Percentiles rank a stretch among this genome's conserved stretches.
Evolutionary conservation across 2,329 filamentous ascomycete species (phyloP).

Genomic region (Apiospora koreana): DNA sequence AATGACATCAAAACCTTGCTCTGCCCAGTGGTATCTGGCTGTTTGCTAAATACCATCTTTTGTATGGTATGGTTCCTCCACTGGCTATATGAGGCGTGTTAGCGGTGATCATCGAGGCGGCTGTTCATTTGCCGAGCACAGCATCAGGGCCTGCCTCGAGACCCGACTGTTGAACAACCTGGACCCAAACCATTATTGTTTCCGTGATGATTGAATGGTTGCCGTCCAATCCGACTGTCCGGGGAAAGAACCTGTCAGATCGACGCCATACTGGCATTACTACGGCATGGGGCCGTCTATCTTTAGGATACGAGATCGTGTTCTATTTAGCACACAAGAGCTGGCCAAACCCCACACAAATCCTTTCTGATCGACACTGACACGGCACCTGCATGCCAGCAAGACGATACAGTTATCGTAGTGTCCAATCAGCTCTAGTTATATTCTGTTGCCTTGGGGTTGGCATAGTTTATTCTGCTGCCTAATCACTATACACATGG

Average conservation of each 20-base stretch:
- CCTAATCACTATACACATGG: background rate
- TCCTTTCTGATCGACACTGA: background rate
- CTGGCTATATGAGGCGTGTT: too few species aligned
- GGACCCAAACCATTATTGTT: background rate
- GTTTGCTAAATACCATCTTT: too few species aligned
- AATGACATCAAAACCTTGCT: too few species aligned
- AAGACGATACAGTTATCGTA: background rate
- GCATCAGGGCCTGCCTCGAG: background rate
- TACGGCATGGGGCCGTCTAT: background rate
- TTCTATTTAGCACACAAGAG: background rate
- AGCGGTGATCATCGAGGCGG: too few species aligned
- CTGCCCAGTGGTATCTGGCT: too few species aligned
- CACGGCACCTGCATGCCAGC: background rate
- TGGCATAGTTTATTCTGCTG: background rate
- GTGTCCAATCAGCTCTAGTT: background rate
- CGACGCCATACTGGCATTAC: background rate
- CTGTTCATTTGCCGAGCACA: too few species aligned
- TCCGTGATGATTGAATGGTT: background rate
- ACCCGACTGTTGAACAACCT: background rate
- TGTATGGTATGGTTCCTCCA: too few species aligned
- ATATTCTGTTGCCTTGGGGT: background rate
- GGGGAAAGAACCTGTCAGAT: background rate
- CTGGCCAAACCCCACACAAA: background rate
- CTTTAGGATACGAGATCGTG: conserved; percentile 4
- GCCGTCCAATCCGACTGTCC: background rate